These are phyloP conservation scores for Botrytis aclada DNA, from an alignment of 2,329 filamentous ascomycete genomes.

Conservation along the genomic window DNA sequence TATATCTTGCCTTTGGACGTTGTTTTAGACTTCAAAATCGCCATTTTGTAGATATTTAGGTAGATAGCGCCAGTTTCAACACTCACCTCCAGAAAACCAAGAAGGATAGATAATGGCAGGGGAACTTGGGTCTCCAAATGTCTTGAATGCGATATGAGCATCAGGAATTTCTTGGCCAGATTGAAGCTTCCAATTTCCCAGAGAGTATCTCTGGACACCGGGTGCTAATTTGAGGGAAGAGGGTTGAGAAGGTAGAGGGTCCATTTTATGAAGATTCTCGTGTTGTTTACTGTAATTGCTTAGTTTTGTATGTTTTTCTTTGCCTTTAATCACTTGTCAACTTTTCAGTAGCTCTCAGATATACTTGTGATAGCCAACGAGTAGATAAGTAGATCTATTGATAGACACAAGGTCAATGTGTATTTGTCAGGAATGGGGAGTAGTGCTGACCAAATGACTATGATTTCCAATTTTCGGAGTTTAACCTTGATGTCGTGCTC, in stretches of 20 bases:
- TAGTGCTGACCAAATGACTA: background rate
- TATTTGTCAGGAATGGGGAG: background rate
- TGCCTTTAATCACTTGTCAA: background rate
- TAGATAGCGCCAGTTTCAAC: background rate
- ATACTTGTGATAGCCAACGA: background rate
- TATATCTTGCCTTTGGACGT: background rate
- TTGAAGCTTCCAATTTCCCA: conserved; percentile 66
- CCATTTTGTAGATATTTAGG: too few relatives aligned
- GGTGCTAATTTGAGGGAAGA: conserved; percentile 11
- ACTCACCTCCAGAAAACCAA: conserved; percentile 65
- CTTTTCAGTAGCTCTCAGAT: background rate
- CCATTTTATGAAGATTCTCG: background rate
- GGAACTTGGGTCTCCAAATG: conserved; percentile 59
- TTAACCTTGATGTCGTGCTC: background rate
- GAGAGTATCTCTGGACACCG: conserved; percentile 47
- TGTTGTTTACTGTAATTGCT: background rate
- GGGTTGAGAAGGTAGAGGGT: background rate
- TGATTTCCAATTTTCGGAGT: background rate
- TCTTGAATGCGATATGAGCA: conserved; percentile 74
- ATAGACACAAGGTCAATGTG: background rate
- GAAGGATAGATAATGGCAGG: conserved; percentile 74
- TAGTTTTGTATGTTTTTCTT: background rate
- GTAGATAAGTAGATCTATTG: background rate
- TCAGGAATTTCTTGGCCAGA: conserved; percentile 58
- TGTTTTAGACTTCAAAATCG: too few relatives aligned